A percentile compares a stretch with the other conserved stretches of the same genome.
phyloP scores from a whole-genome alignment of 2,329 filamentous ascomycete species.

The Calycina herbarum region DNA sequence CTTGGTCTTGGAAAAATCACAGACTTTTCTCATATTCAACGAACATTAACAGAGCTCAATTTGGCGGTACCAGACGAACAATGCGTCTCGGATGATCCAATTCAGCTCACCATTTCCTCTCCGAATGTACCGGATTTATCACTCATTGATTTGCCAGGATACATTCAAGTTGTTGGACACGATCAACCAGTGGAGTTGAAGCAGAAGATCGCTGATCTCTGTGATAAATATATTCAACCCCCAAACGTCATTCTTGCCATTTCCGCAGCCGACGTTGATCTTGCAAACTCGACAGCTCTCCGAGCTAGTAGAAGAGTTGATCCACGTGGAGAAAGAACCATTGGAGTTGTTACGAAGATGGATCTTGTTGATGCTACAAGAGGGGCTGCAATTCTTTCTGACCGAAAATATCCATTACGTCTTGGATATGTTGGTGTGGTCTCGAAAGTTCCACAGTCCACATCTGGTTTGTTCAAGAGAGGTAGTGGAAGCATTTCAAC shows the following conservation, averaged over 20 bases:
- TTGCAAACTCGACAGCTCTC: conserved; percentile 93
- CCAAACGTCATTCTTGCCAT: conserved; percentile 97
- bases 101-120: conserved; percentile 93
- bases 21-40: conserved; percentile 89
- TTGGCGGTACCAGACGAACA: conserved; percentile 85
- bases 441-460: conserved; percentile 67
- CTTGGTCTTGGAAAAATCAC: conserved; percentile 85
- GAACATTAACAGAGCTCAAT: conserved; percentile 92
- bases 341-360: conserved; percentile 99
- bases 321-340: conserved; percentile 90
- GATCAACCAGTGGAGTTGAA: conserved; percentile 91
- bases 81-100: conserved; percentile 95
- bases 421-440: conserved; percentile 96
- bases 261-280: conserved; percentile 93
- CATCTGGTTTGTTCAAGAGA: conserved; percentile 76
- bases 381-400: conserved; percentile 75
- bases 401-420: conserved; percentile 92
- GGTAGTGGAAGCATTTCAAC: conserved; percentile 76
- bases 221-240: conserved; percentile 95
- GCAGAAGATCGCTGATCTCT: conserved; percentile 92
- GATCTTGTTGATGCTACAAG: conserved; percentile 85
- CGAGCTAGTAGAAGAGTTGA: conserved; percentile 89
- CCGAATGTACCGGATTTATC: conserved; percentile 94
- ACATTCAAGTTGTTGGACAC: conserved; percentile 91
- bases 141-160: conserved; percentile 92